Conservation (phyloP, 2,329 filamentous ascomycete species). For the Trichoderma oligosporum region DNA sequence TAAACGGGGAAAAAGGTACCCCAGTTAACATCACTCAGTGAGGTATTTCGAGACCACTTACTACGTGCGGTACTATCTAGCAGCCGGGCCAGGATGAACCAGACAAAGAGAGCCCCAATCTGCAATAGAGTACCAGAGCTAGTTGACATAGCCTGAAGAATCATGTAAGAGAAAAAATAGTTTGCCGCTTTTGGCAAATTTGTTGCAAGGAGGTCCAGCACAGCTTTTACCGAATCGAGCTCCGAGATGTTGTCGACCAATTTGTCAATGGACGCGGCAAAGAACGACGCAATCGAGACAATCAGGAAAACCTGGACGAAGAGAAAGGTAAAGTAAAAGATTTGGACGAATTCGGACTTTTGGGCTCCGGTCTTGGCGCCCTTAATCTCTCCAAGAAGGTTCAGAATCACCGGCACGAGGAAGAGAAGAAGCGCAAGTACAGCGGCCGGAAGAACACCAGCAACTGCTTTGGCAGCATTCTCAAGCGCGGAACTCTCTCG, state of each 20-base stretch:
- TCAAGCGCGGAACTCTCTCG: constrained; percentile 54
- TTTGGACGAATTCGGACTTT: constrained; percentile 77
- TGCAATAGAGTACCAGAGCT: constrained; percentile 88
- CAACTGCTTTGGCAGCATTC: constrained; percentile 60
- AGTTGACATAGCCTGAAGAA: constrained; percentile 86
- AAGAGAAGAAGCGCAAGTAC: constrained; percentile 73
- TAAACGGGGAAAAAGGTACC: constrained; percentile 94
- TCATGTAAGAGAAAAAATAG: constrained; percentile 99
- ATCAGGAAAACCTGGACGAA: constrained; percentile 95
- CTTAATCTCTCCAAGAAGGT: constrained; percentile 66
- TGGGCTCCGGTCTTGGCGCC: constrained; percentile 80
- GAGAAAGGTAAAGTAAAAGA: constrained; percentile 89
- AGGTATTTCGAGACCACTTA: constrained; percentile 84
- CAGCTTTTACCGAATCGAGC: constrained; percentile 54
- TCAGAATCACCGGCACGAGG: constrained; percentile 76
- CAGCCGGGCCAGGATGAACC: constrained; percentile 77
- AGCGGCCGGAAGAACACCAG: constrained; percentile 80
- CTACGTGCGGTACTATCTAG: constrained; percentile 75
- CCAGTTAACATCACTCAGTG: constrained; percentile 76
- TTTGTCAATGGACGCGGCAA: constrained; percentile 59
- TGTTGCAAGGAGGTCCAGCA: constrained; percentile 67
- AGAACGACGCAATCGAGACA: constrained; percentile 77
- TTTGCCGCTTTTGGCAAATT: constrained; percentile 85
- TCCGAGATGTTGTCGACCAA: constrained; percentile 51
- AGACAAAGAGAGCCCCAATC: constrained; percentile 70